Conservation (phyloP, 495 filamentous ascomycete species). For the Xylaria sp. region DNA sequence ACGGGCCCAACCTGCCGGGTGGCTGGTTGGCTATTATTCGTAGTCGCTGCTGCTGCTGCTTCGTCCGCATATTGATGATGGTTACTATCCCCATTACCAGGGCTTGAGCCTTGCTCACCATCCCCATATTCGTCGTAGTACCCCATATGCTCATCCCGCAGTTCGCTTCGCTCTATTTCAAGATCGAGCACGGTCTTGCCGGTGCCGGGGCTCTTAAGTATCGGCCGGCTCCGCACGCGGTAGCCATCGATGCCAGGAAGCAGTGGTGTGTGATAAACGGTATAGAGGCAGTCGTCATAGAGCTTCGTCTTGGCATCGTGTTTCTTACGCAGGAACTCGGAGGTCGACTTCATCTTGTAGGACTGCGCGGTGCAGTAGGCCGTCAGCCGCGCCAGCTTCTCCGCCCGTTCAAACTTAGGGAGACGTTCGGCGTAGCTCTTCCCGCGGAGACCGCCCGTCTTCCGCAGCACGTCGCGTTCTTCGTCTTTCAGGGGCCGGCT, state of each 20-base stretch:
- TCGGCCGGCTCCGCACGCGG: constrained; percentile 84
- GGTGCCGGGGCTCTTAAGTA: constrained; percentile 89
- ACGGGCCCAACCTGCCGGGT: constrained; percentile 39
- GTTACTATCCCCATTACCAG: constrained; percentile 25
- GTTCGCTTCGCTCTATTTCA: constrained; percentile 94
- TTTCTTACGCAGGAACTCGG: constrained; percentile 83
- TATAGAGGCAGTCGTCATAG: constrained; percentile 98
- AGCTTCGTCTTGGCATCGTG: constrained; percentile 96
- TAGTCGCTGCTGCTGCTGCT: constrained; percentile 32
- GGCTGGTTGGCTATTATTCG: constrained; percentile 40
- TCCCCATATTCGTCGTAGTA: constrained; percentile 61
- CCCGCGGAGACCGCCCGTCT: constrained; percentile 69
- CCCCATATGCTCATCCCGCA: constrained; percentile 86
- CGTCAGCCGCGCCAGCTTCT: constrained; percentile 88
- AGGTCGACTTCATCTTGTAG: constrained; percentile 84
- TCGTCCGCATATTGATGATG: constrained; percentile 25
- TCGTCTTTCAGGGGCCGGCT: constrained; percentile 77
- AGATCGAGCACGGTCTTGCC: constrained; percentile 88
- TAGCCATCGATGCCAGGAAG: constrained; percentile 86
- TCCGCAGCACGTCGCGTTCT: constrained; percentile 70
- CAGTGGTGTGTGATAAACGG: constrained; percentile 90
- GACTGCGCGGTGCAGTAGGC: constrained; percentile 97
- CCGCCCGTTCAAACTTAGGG: constrained; percentile 84
- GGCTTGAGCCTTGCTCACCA: constrained; percentile 32
- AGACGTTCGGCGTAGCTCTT: constrained; percentile 96